A percentile compares a stretch with the other conserved stretches of the same genome.
Evolutionary conservation across 2,329 filamentous ascomycete species (phyloP).

Genomic region (Malbranchea zuffiana): DNA sequence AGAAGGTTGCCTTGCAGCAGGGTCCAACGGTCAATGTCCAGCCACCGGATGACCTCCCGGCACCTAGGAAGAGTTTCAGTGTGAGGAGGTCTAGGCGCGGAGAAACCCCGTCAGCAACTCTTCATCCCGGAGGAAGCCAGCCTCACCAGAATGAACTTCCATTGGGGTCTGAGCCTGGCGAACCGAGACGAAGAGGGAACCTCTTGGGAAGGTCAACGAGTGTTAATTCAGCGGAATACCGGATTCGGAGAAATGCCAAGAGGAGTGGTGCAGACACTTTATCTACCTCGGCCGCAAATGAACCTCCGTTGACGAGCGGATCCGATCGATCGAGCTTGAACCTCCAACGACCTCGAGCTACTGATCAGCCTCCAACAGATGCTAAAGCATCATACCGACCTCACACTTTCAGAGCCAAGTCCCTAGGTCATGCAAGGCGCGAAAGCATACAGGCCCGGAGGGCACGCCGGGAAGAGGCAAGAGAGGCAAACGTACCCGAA

Average conservation of each 20-base stretch:
- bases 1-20: constrained; percentile 51
- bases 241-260: constrained; percentile 49
- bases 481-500: constrained; percentile 71
- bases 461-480: constrained; percentile 58
- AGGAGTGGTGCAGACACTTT: constrained; percentile 45
- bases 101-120: constrained; percentile 42
- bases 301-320: constrained; percentile 63
- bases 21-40: constrained; percentile 73
- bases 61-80: constrained; percentile 78
- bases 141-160: constrained; percentile 69
- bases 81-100: constrained; percentile 54
- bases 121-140: constrained; percentile 50
- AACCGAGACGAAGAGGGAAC: constrained; percentile 55
- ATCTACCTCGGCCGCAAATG: constrained; percentile 44
- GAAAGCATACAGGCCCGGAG: constrained; percentile 88
- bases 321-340: constrained; percentile 60
- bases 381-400: constrained; percentile 47
- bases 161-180: constrained; percentile 53
- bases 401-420: constrained; percentile 66
- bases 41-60: constrained; percentile 56
- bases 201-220: constrained; percentile 78
- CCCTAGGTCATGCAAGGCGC: constrained; percentile 73
- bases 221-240: constrained; percentile 76
- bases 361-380: constrained; percentile 43
- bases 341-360: constrained; percentile 31